A percentile compares a stretch with the other conserved stretches of the same genome.
Conservation (phyloP, 1,284 basidiomycete species). For the Trichosporon sp. region DNA sequence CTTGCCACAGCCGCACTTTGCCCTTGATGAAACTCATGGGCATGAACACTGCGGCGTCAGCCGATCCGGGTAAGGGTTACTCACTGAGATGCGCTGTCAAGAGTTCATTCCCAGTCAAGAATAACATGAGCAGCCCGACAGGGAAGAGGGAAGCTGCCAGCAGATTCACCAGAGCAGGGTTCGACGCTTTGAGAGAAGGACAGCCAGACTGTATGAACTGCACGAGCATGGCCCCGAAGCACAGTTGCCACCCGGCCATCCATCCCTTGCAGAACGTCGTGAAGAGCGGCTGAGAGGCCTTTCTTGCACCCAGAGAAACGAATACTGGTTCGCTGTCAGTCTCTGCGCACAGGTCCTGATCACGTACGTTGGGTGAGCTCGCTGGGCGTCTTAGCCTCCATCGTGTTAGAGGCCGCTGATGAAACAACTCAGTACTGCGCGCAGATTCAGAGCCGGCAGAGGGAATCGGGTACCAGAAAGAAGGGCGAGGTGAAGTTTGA, state of each 20-base stretch:
- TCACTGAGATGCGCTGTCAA: conserved; percentile 20
- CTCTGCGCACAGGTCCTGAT: too few species aligned
- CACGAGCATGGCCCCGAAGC: conserved; percentile 29
- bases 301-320: conserved; percentile 16
- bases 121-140: conserved; percentile 31
- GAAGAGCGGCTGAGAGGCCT: conserved; percentile 24
- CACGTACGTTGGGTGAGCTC: too few species aligned
- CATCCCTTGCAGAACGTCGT: conserved; percentile 30
- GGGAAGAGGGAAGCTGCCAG: conserved; percentile 30
- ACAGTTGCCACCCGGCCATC: conserved; percentile 30
- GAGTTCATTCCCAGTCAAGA: conserved; percentile 28
- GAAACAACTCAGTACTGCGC: too few species aligned
- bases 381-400: too few species aligned
- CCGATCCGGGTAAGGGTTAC: too few species aligned
- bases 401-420: too few species aligned
- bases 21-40: conserved; percentile 26
- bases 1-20: conserved; percentile 24
- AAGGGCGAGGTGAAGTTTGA: too few species aligned
- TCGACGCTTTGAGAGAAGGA: conserved; percentile 20
- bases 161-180: conserved; percentile 23
- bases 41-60: conserved; percentile 26
- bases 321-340: too few species aligned
- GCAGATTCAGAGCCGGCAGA: too few species aligned
- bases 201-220: conserved; percentile 25
- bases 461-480: too few species aligned